Percentiles rank a stretch among this genome's conserved stretches.
Evolutionary conservation across 805 yeast species (phyloP).

Genomic region (Alloascoidea africana): DNA sequence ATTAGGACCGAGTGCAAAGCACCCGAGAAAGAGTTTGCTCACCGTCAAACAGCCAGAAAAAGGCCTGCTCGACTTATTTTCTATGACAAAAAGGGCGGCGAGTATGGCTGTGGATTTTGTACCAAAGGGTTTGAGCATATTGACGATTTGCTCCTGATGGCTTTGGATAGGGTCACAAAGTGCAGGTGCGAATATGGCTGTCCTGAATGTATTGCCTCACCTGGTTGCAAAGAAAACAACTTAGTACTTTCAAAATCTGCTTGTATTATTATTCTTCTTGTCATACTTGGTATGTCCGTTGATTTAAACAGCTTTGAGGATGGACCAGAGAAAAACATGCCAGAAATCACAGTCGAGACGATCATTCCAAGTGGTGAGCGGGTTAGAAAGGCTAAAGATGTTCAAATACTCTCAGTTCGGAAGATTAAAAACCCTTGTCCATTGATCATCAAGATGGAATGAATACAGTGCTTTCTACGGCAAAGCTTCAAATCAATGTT

Average conservation of each 20-base stretch:
- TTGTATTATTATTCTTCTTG: constrained; percentile 51
- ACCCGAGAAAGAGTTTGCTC: constrained; percentile 88
- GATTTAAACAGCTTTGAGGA: constrained; percentile 23
- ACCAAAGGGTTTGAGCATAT: constrained; percentile 69
- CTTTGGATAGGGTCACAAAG: constrained; percentile 38
- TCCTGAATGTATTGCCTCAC: constrained; percentile 76
- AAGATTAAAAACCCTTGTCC: background rate
- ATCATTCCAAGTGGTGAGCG: constrained; percentile 35
- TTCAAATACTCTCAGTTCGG: constrained; percentile 13
- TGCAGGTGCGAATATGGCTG: constrained; percentile 58
- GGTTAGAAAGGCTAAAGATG: constrained; percentile 48
- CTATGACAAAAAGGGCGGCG: constrained; percentile 74
- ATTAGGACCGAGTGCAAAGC: constrained; percentile 92
- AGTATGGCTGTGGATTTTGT: constrained; percentile 65
- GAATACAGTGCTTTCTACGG: too few relatives aligned
- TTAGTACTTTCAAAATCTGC: constrained; percentile 82
- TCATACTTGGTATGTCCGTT: constrained; percentile 38
- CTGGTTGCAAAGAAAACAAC: constrained; percentile 68
- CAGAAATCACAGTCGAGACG: constrained; percentile 53
- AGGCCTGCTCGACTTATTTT: constrained; percentile 83
- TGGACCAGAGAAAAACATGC: constrained; percentile 65
- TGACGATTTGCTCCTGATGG: constrained; percentile 45
- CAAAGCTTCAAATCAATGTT: too few relatives aligned
- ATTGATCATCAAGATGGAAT: background rate
- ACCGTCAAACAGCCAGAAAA: constrained; percentile 48